Evolutionary conservation across 1,284 basidiomycete genomes (phyloP), one percentile per base, ranked within the genome.

Genomic region (Ustanciosporium gigantosporum): DNA sequence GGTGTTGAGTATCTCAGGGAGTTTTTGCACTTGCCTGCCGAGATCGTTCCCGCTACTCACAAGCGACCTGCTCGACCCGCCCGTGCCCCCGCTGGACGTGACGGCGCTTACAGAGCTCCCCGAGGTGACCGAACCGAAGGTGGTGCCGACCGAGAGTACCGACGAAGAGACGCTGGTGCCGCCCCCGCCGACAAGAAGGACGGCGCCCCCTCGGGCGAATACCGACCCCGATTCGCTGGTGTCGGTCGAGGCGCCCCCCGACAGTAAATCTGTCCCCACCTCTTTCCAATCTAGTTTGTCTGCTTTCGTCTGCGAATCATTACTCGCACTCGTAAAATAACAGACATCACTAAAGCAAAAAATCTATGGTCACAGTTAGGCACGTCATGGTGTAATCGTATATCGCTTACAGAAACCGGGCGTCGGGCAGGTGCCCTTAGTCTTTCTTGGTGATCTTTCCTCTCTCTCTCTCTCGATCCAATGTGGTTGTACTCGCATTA

Each of bases 21-120:
- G 66, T 77, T 70, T 69, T 68, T 77, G 35, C 74, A 76, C 69
- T 68, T 77, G 32, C 75, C 75, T 32, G 64, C 72, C 46, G 75
- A 77, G 70, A 77, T 77, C 41, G 75, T 77, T 20, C 75, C 75
- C n/a, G 66, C 67, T 43, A 77, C 75, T 27, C 75, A 75, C 74
- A 76, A 76, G 73, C 68, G 70, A 31, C 75, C 75, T 21, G 74
- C 71, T 46, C 75, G 75, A 23, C 70, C 75, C 21, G 60, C 65
- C 31, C 75, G 75, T 38, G 62, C 72, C 15, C 40, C 70, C 25
- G 61, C 65, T 17, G 71, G 70, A 25, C 66, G 70, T 27, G 73
- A 71, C 22, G 71, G 71, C 35, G 71, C 69, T 25, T 70, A 70
- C 68, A 56, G 70, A 22, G 55, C 70, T 31, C 69, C 69, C 42